These are phyloP conservation scores for Phaeosphaeria sp. DNA, from an alignment of 2,329 filamentous ascomycete genomes.

Conservation along the genomic window DNA sequence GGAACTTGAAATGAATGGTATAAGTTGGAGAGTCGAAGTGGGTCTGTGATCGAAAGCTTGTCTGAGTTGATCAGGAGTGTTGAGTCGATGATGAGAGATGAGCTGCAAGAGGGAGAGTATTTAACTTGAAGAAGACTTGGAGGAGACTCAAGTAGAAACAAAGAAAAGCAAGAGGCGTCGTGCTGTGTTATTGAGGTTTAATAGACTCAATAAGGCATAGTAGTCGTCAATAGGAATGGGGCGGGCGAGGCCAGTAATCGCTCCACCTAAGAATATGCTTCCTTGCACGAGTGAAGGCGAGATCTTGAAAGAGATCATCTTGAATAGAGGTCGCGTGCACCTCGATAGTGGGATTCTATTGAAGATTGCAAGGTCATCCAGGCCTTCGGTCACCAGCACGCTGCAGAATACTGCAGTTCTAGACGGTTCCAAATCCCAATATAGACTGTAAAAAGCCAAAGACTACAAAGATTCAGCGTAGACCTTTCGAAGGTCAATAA, in stretches of 20 bases:
- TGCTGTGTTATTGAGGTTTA: slow-evolving; percentile 6
- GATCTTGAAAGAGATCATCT: slow-evolving; percentile 15
- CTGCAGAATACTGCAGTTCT: slow-evolving; percentile 7
- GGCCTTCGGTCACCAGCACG: background rate
- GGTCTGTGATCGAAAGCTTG: slow-evolving; percentile 9
- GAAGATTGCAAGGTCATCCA: slow-evolving; percentile 6
- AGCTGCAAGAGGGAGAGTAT: slow-evolving; percentile 8
- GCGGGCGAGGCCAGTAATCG: slow-evolving; percentile 3
- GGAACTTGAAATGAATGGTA: slow-evolving; percentile 22
- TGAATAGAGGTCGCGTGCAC: slow-evolving; percentile 8
- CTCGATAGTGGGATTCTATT: slow-evolving; percentile 6
- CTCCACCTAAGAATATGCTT: slow-evolving; percentile 15
- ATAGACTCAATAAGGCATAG: slow-evolving; percentile 28
- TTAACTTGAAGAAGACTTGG: slow-evolving; percentile 11
- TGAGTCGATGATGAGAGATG: slow-evolving; percentile 13
- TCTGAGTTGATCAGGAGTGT: slow-evolving; percentile 8
- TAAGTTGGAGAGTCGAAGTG: slow-evolving; percentile 9
- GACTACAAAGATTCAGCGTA: slow-evolving; percentile 17
- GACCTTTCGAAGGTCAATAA: slow-evolving; percentile 10
- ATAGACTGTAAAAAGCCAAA: slow-evolving; percentile 4
- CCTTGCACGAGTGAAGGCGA: slow-evolving; percentile 16
- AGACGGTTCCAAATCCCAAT: slow-evolving; percentile 10
- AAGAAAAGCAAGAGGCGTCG: background rate
- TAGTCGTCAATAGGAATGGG: slow-evolving; percentile 15
- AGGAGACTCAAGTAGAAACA: background rate